Evolutionary conservation across 805 yeast genomes (phyloP).

Genomic region (Phaffomyces opuntiae): DNA sequence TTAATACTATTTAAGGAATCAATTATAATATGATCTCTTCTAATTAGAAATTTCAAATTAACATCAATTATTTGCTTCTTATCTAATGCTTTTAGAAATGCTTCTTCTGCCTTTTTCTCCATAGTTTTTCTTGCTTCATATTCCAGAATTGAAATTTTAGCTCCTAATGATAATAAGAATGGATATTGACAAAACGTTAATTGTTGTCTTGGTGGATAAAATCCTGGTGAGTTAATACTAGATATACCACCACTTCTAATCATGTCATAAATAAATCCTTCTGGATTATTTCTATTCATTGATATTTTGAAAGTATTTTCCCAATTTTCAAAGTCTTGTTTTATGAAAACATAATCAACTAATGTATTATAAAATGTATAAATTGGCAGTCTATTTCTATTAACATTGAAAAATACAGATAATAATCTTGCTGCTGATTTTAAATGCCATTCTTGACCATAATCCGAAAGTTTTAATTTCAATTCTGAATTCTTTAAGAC

Average conservation of each 20-base stretch:
- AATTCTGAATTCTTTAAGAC: conserved; percentile 13
- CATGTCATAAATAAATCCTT: conserved; percentile 9
- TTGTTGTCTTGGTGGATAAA: conserved; percentile 13
- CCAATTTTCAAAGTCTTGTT: conserved; percentile 83
- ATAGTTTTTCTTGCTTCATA: conserved; percentile 74
- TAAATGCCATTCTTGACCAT: conserved; percentile 80
- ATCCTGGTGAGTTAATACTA: conserved; percentile 1
- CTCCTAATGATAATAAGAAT: conserved; percentile 71
- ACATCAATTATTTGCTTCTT: conserved; percentile 57
- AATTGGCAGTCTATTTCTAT: conserved; percentile 25
- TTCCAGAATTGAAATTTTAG: conserved; percentile 74
- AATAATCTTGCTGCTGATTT: conserved; percentile 56
- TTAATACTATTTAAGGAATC: conserved; percentile 70
- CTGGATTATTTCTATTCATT: neutral
- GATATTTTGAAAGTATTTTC: conserved; percentile 32
- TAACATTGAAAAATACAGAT: conserved; percentile 49
- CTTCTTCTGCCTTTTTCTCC: conserved; percentile 86
- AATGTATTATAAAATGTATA: conserved; percentile 64
- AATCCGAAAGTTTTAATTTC: conserved; percentile 45
- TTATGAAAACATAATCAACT: conserved; percentile 72
- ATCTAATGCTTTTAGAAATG: conserved; percentile 70
- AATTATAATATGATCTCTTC: conserved; percentile 57
- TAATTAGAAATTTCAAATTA: conserved; percentile 57
- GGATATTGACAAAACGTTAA: conserved; percentile 80
- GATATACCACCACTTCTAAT: conserved; percentile 10